Conservation (phyloP, 139 green algal species). For the Tetraselmis chui region DNA sequence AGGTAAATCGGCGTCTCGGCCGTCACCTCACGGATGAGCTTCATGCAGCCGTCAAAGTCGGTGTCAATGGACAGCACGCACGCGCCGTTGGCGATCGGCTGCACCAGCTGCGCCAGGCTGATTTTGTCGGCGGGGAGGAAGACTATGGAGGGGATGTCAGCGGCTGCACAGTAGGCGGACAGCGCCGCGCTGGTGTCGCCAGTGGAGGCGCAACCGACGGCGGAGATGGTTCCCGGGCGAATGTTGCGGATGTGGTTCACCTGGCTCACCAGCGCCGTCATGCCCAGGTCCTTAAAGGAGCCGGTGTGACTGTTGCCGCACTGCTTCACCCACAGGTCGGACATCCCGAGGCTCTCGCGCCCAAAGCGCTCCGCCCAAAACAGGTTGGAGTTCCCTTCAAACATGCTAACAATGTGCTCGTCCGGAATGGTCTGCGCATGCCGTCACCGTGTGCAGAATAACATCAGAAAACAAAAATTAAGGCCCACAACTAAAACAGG, state of each 20-base stretch:
- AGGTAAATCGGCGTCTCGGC: slow-evolving; percentile 96
- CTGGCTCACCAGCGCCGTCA: slow-evolving; percentile 96
- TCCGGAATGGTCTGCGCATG: slow-evolving; percentile 74
- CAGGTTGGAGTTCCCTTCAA: slow-evolving; percentile 98
- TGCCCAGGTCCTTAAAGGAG: slow-evolving; percentile 99
- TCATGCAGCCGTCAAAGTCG: slow-evolving; percentile 99
- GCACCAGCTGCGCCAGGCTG: slow-evolving; percentile 93
- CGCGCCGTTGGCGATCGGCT: slow-evolving; percentile 98
- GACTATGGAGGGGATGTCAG: slow-evolving; percentile 97
- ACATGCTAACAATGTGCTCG: slow-evolving; percentile 98
- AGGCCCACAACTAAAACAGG: too few relatives aligned
- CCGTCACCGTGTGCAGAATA: too few relatives aligned
- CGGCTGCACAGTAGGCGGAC: slow-evolving; percentile 93
- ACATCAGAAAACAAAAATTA: too few relatives aligned
- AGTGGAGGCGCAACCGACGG: slow-evolving; percentile 96
- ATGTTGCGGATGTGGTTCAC: slow-evolving; percentile 81
- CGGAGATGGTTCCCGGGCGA: slow-evolving; percentile 76
- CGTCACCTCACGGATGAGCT: slow-evolving; percentile 90
- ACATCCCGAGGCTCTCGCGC: slow-evolving; percentile 85
- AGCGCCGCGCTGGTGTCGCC: slow-evolving; percentile 74
- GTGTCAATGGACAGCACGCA: slow-evolving; percentile 98
- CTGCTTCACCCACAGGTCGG: slow-evolving; percentile 99
- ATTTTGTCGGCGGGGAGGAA: slow-evolving; percentile 99
- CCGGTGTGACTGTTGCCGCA: slow-evolving; percentile 97
- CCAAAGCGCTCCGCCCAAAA: slow-evolving; percentile 99